A percentile compares a stretch with the other conserved stretches of the same genome.
Evolutionary conservation across 2,329 filamentous ascomycete genomes (phyloP).

Genomic region (Claviceps cyperi): DNA sequence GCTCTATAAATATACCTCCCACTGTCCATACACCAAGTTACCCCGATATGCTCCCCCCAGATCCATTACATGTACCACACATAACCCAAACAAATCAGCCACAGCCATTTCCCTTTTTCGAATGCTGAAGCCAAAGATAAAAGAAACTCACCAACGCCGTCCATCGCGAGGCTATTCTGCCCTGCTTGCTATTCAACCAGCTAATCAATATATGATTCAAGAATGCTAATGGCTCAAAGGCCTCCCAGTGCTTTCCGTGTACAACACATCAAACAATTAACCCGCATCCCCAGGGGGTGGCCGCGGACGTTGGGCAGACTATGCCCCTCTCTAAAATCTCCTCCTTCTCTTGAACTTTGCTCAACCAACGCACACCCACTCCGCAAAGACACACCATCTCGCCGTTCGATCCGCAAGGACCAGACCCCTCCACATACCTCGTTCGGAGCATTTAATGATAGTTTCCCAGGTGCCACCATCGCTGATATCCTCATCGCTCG

Average conservation of each 20-base stretch:
- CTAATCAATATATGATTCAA: too few species aligned
- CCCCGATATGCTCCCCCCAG: background rate
- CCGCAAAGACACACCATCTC: conserved; percentile 83
- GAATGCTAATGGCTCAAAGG: too few species aligned
- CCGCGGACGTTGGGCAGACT: too few species aligned
- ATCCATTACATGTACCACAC: background rate
- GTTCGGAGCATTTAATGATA: conserved; percentile 78
- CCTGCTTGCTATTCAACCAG: too few species aligned
- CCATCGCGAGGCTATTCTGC: too few species aligned
- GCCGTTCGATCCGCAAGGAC: conserved; percentile 74
- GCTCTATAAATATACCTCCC: background rate
- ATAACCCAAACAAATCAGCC: background rate
- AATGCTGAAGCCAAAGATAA: too few species aligned
- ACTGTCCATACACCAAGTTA: conserved; percentile 2
- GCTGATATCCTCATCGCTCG: conserved; percentile 40
- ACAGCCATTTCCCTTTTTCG: too few species aligned
- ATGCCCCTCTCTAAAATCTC: background rate
- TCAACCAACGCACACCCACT: conserved; percentile 52
- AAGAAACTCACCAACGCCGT: background rate
- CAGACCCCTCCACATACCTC: conserved; percentile 65
- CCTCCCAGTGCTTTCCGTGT: too few species aligned
- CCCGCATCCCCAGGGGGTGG: too few species aligned
- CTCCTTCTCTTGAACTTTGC: conserved; percentile 12
- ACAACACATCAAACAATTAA: too few species aligned
- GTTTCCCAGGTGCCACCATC: conserved; percentile 76